A percentile compares a stretch with the other conserved stretches of the same genome.
phyloP scores from a whole-genome alignment of 2,329 filamentous ascomycete species.

The Monilinia vaccinii-corymbosi region DNA sequence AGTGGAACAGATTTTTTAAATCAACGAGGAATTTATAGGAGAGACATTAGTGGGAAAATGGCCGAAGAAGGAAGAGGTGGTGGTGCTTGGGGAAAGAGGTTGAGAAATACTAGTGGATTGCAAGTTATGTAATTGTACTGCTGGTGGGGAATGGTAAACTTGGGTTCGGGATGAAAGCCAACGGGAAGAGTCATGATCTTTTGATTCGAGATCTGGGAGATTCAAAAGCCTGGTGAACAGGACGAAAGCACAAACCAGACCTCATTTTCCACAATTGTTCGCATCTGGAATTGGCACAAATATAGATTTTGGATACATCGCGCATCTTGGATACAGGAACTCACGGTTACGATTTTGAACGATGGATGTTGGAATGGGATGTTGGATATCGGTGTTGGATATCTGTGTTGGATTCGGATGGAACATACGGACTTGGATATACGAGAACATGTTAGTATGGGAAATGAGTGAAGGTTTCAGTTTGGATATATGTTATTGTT shows the following conservation, averaged over 20 bases:
- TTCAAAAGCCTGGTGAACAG: too few species aligned
- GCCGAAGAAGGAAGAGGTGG: constrained; percentile 54
- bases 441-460: background rate
- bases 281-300: background rate
- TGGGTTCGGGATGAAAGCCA: background rate
- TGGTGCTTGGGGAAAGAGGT: constrained; percentile 27
- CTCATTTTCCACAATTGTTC: background rate
- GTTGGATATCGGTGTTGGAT: background rate
- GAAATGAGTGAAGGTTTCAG: background rate
- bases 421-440: background rate
- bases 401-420: background rate
- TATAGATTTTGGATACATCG: background rate
- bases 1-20: constrained; percentile 46
- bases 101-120: constrained; percentile 32
- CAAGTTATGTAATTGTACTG: background rate
- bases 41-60: constrained; percentile 64
- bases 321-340: background rate
- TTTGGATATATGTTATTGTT: background rate
- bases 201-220: background rate
- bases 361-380: background rate
- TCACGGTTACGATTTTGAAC: background rate
- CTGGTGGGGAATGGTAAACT: background rate
- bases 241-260: background rate
- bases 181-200: background rate
- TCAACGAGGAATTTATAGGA: constrained; percentile 23